Evolutionary conservation across 2,329 filamentous ascomycete genomes (phyloP).

Genomic region (Ceratocystis cacaofunesta): DNA sequence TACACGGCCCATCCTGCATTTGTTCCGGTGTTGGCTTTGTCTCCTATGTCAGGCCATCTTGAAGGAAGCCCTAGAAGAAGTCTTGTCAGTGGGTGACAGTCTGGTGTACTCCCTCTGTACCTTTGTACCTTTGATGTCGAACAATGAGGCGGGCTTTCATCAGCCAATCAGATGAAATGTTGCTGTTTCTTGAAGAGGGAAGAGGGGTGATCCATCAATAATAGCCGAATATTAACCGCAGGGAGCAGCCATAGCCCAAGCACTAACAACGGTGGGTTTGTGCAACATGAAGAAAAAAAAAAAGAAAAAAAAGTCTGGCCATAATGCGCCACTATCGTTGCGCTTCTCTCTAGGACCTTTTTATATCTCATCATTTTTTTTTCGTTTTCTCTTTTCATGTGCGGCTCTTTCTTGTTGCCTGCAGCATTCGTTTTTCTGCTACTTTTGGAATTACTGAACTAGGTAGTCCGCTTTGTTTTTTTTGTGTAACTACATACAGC

Average conservation of each 20-base stretch:
- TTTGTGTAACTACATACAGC: not conserved
- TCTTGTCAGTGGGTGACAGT: not conserved
- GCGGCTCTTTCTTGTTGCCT: not conserved
- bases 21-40: not conserved
- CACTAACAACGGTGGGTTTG: not conserved
- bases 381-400: conserved; percentile 2
- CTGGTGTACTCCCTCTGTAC: not conserved
- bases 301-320: not conserved
- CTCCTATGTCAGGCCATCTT: not conserved
- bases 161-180: not conserved
- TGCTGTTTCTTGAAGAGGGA: not conserved
- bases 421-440: not conserved
- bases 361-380: conserved; percentile 4
- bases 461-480: not conserved
- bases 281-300: not conserved
- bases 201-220: not conserved
- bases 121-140: not conserved
- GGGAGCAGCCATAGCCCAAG: not conserved
- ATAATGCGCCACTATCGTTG: not conserved
- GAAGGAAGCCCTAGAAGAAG: not conserved
- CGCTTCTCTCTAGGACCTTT: not conserved
- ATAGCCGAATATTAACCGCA: not conserved
- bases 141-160: not conserved
- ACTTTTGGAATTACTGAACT: not conserved
- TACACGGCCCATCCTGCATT: not conserved